Base-by-base conservation (phyloP, 345 rosid genomes). In the Gynandropsis gynandra region DNA sequence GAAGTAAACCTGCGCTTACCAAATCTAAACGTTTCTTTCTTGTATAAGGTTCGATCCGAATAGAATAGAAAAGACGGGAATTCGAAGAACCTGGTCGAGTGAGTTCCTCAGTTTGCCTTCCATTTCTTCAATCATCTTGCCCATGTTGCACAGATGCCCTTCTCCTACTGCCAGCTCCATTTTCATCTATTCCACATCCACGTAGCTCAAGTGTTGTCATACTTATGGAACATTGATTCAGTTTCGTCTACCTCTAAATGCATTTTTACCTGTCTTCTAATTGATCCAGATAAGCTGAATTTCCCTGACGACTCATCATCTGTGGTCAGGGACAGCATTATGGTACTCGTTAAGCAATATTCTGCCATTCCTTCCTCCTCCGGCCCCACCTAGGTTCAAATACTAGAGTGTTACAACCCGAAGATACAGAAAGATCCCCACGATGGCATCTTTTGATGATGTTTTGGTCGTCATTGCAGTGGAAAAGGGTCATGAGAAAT, bases 201-300 rank as follows among this genome's bases (percentile, higher is more conserved):
- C 51, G 49, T 38, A 51, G 16, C 15, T 58, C 20, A 19, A 31
- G 13, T 1, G 42, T 56, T 37, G 13, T 55, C 5, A 9, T 36
- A 19, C 44, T 38, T 15, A 32, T 15, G 20, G 21, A 34, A 47
- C 3, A 47, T 17, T 38, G 7, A 10, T 10, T n/a, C n/a, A 5
- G 29, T 24, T 2, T 24, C 29, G 2, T 24, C 29, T 24, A 2
- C 29, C 29, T 24, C 29, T 2, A 24, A 24, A 24, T n/a, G n/a
- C n/a, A n/a, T n/a, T n/a, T n/a, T n/a, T 68, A 90, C 98, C 87
- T 87, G 98, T 67, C 98, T 72, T 71, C 98, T 84, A 53, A 92
- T 76, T 15, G 98, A 92, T 61, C 98, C 98, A 15, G 98, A 92
- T 61, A 92, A 79, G 56, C 74, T 76, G 62, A 92, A 92, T 59